These are phyloP conservation scores for Gypsophila paniculata DNA, from an alignment of 179 eudicot species.

Conservation along the genomic window DNA sequence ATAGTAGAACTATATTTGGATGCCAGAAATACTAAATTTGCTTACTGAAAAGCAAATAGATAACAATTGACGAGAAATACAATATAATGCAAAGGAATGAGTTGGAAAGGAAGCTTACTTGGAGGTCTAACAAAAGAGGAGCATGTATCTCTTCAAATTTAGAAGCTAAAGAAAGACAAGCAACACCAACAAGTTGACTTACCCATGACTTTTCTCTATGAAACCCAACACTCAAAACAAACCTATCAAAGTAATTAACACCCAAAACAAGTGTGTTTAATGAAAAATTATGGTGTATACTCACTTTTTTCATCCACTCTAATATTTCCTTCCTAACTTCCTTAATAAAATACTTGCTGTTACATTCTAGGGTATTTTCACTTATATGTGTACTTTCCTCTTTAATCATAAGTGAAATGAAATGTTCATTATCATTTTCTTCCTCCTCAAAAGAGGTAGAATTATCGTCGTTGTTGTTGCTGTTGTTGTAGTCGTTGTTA, in stretches of 20 bases:
- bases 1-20: too few species aligned
- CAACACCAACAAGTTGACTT: constrained; percentile 62
- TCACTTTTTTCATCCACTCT: constrained; percentile 57
- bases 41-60: too few species aligned
- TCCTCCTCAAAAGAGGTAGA: constrained; percentile 17
- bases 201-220: constrained; percentile 63
- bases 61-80: too few species aligned
- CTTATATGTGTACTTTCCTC: constrained; percentile 15
- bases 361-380: constrained; percentile 14
- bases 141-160: constrained; percentile 67
- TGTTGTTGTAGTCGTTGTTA: constrained; percentile 3
- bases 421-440: constrained; percentile 11
- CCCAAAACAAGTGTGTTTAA: constrained; percentile 42
- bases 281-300: constrained; percentile 41
- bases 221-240: constrained; percentile 35
- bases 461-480: neutral
- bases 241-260: constrained; percentile 62
- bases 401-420: constrained; percentile 25
- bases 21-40: too few species aligned
- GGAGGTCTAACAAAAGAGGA: constrained; percentile 35
- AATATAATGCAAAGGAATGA: neutral
- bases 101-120: constrained; percentile 23
- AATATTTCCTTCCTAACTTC: constrained; percentile 39
- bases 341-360: constrained; percentile 25
- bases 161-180: constrained; percentile 74